Conservation (phyloP, 192 early-diverging fungal species). For the Coemansia sp. region DNA sequence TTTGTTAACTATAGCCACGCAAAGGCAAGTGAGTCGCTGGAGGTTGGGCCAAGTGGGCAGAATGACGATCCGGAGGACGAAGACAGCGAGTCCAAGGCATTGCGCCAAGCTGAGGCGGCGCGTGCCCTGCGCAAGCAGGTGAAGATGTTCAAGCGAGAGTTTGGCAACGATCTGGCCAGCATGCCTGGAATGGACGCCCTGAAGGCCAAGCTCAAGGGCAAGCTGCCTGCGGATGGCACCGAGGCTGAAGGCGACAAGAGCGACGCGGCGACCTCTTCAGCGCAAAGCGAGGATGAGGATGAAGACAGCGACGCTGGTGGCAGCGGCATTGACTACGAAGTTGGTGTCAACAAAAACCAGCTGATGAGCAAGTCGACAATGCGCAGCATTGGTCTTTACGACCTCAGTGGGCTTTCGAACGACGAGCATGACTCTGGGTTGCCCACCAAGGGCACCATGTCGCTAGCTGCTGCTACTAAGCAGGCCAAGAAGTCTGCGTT, state of each 20-base stretch:
- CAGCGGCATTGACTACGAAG: background rate
- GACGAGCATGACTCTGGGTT: background rate
- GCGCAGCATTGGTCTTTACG: constrained; percentile 4
- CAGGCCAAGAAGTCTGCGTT: constrained; percentile 41
- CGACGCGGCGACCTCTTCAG: background rate
- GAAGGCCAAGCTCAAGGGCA: constrained; percentile 26
- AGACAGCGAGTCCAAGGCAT: constrained; percentile 13
- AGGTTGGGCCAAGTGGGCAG: background rate
- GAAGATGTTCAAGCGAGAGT: constrained; percentile 42
- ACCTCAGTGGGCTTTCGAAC: constrained; percentile 7
- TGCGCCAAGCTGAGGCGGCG: constrained; percentile 32
- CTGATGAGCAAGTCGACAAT: constrained; percentile 5
- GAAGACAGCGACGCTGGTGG: constrained; percentile 1
- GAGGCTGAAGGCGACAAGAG: constrained; percentile 15
- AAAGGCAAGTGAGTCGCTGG: constrained; percentile 5
- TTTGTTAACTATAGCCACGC: constrained; percentile 16
- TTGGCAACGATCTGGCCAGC: constrained; percentile 26
- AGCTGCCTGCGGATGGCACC: background rate
- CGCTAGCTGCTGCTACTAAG: constrained; percentile 31
- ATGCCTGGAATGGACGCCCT: constrained; percentile 30
- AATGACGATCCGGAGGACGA: constrained; percentile 17
- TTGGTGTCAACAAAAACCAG: constrained; percentile 3
- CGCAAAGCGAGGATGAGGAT: background rate
- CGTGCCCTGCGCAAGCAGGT: constrained; percentile 39
- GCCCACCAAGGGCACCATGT: constrained; percentile 21